These are phyloP conservation scores for Talaromyces adpressus DNA, from an alignment of 495 filamentous ascomycete species.

Conservation along the genomic window DNA sequence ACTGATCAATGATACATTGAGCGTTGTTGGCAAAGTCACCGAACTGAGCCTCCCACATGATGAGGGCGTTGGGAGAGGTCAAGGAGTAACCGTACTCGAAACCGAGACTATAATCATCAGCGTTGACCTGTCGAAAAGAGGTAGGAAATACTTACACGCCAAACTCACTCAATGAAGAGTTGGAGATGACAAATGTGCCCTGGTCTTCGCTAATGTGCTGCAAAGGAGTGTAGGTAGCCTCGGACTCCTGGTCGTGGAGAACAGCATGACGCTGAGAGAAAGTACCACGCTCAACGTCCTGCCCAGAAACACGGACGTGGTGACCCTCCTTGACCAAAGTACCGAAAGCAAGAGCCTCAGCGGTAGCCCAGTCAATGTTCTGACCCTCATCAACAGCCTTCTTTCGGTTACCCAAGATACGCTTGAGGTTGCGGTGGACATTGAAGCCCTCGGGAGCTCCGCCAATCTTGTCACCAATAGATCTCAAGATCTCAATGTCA, in stretches of 20 bases:
- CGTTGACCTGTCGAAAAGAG: not conserved
- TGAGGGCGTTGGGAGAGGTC: constrained; percentile 89
- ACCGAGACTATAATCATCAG: constrained; percentile 56
- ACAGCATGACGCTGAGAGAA: constrained; percentile 98
- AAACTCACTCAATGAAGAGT: constrained; percentile 94
- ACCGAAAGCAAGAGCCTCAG: constrained; percentile 93
- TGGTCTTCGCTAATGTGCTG: constrained; percentile 84
- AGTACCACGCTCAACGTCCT: constrained; percentile 98
- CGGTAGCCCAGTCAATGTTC: constrained; percentile 95
- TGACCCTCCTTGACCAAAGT: constrained; percentile 84
- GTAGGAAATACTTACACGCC: constrained; percentile 52
- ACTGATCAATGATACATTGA: constrained; percentile 98
- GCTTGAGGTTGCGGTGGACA: constrained; percentile 90
- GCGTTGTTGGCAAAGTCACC: constrained; percentile 99
- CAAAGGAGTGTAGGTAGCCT: constrained; percentile 86
- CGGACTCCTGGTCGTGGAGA: constrained; percentile 92
- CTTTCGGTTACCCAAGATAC: constrained; percentile 82
- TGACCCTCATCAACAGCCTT: constrained; percentile 91
- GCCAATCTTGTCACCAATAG: constrained; percentile 73
- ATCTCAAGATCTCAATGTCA: constrained; percentile 56
- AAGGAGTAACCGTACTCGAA: constrained; percentile 99
- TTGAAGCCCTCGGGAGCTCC: constrained; percentile 75
- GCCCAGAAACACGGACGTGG: constrained; percentile 93
- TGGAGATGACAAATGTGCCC: constrained; percentile 90
- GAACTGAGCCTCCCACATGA: constrained; percentile 99